Evolutionary conservation across 2,329 filamentous ascomycete genomes (phyloP).

Genomic region (Aspergillus jensenii): DNA sequence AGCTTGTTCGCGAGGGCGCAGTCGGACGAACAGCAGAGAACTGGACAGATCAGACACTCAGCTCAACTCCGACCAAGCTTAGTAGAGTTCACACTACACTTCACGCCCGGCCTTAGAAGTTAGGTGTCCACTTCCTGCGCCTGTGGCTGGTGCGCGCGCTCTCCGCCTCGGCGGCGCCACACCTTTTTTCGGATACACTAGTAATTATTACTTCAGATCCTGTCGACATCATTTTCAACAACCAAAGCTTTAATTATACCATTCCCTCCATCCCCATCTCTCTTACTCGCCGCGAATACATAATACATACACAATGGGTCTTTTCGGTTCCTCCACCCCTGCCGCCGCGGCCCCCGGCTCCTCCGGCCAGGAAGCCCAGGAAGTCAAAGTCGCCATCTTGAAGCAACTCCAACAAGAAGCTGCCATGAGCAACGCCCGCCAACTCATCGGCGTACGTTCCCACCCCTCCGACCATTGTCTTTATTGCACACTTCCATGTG

Average conservation of each 20-base stretch:
- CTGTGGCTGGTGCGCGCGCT: constrained; percentile 17
- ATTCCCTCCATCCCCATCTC: neutral
- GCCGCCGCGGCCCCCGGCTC: constrained; percentile 15
- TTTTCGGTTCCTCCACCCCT: constrained; percentile 39
- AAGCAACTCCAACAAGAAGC: constrained; percentile 65
- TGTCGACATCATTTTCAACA: constrained; percentile 7
- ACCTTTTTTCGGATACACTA: neutral
- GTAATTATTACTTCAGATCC: constrained; percentile 4
- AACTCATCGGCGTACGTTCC: constrained; percentile 65
- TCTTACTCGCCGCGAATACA: neutral
- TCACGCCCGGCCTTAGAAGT: constrained; percentile 7
- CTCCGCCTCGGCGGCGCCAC: constrained; percentile 1
- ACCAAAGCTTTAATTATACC: neutral
- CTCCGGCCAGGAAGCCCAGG: constrained; percentile 26
- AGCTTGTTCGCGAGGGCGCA: neutral
- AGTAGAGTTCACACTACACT: neutral
- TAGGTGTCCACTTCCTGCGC: constrained; percentile 28
- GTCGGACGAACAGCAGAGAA: constrained; percentile 6
- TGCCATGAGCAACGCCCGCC: constrained; percentile 66
- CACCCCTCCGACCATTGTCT: neutral
- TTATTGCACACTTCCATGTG: neutral
- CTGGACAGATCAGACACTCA: constrained; percentile 15
- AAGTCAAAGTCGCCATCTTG: constrained; percentile 57
- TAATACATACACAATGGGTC: constrained; percentile 30
- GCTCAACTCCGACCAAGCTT: neutral